These are phyloP conservation scores for Strobilomyces dryophilus DNA, from an alignment of 768 basidiomycete species.

Conservation along the genomic window DNA sequence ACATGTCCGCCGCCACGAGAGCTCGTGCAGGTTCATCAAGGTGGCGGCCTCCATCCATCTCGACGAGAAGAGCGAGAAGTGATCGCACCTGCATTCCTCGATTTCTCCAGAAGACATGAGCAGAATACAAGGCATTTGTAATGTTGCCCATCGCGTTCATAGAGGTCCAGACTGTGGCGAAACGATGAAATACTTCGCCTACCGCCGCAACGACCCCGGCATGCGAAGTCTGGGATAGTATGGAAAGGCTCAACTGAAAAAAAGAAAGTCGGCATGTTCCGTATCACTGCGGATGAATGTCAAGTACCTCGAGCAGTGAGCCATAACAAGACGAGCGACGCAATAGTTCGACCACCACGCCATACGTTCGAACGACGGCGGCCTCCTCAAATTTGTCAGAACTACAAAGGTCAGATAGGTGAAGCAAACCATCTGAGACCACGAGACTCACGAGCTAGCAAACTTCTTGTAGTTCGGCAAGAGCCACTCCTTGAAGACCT, in stretches of 20 bases:
- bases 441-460: conserved; percentile 41
- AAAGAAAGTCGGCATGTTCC: conserved; percentile 2
- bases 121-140: conserved; percentile 53
- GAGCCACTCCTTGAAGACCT: conserved; percentile 68
- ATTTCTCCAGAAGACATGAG: conserved; percentile 60
- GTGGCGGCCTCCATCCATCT: conserved; percentile 59
- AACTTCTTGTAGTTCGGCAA: conserved; percentile 61
- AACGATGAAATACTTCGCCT: conserved; percentile 69
- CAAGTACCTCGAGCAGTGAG: conserved; percentile 58
- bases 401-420: conserved; percentile 8
- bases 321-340: conserved; percentile 60
- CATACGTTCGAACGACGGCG: conserved; percentile 50
- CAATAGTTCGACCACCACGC: conserved; percentile 56
- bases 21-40: conserved; percentile 48
- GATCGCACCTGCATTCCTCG: conserved; percentile 63
- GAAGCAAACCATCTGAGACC: background rate
- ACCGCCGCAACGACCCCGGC: conserved; percentile 54
- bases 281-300: background rate
- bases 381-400: conserved; percentile 32
- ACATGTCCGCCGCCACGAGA: conserved; percentile 55
- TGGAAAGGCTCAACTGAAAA: conserved; percentile 47
- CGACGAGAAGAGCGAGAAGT: conserved; percentile 57
- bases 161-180: conserved; percentile 71
- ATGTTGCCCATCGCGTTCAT: conserved; percentile 61
- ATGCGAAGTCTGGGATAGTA: conserved; percentile 51